Evolutionary conservation across 768 basidiomycete genomes (phyloP).

Genomic region (Mycena sanguinolenta): DNA sequence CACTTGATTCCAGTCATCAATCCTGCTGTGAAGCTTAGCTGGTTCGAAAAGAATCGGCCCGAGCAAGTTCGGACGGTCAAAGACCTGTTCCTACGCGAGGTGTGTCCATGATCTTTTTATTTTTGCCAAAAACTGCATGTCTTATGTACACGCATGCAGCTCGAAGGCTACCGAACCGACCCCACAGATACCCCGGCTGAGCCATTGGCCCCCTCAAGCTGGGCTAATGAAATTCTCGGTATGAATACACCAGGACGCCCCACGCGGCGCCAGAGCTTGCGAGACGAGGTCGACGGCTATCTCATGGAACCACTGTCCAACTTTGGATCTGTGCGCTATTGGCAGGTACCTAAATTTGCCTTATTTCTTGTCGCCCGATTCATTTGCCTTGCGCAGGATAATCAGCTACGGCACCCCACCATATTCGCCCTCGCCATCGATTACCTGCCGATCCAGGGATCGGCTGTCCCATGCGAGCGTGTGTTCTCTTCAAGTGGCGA

Average conservation of each 20-base stretch:
- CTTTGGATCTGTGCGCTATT: constrained; percentile 5
- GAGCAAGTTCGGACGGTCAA: neutral
- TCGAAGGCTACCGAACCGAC: neutral
- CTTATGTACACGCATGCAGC: neutral
- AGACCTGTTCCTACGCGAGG: neutral
- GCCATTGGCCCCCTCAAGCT: neutral
- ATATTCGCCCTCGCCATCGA: no score
- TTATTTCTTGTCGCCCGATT: no score
- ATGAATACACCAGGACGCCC: no score
- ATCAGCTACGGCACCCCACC: no score
- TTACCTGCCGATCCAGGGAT: no score
- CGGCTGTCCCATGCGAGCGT: no score
- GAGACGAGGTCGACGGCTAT: neutral
- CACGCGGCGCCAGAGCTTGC: constrained; percentile 7
- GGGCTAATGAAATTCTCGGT: constrained; percentile 11
- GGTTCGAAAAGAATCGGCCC: neutral
- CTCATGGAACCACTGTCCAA: neutral
- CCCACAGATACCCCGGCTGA: neutral
- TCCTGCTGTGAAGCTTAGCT: neutral
- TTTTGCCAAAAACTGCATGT: no score
- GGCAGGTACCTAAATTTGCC: no score
- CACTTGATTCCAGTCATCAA: neutral
- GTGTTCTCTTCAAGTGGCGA: no score
- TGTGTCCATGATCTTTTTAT: neutral
- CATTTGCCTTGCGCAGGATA: no score